A percentile compares a stretch with the other conserved stretches of the same genome.
Conservation (phyloP, 495 filamentous ascomycete genomes). For the Penicillium psychrofluorescens region DNA sequence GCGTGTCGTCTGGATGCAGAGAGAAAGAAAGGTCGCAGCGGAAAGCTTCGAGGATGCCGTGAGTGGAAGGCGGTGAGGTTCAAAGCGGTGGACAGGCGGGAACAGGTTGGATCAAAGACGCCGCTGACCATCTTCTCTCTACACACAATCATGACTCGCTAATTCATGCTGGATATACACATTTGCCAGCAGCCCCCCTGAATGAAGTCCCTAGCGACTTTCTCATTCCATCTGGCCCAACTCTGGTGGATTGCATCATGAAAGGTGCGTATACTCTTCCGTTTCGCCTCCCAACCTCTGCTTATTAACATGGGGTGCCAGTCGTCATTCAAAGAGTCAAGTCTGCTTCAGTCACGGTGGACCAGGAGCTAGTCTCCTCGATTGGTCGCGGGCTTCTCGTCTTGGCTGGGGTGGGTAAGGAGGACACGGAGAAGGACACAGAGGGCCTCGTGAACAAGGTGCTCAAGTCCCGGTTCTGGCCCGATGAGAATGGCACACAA, state of each 20-base stretch:
- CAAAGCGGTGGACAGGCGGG: too few species aligned
- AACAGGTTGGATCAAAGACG: too few species aligned
- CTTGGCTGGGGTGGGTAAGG: constrained; percentile 82
- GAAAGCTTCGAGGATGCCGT: constrained; percentile 20
- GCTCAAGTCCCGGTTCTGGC: constrained; percentile 85
- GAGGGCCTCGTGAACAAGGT: constrained; percentile 78
- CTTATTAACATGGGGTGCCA: constrained; percentile 22
- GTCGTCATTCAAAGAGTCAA: constrained; percentile 92
- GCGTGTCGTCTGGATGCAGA: not conserved
- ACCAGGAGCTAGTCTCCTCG: constrained; percentile 77
- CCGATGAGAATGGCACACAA: constrained; percentile 46
- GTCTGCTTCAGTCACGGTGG: constrained; percentile 97
- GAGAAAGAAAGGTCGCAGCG: constrained; percentile 1
- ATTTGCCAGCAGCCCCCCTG: too few species aligned
- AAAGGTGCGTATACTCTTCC: constrained; percentile 35
- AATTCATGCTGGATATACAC: too few species aligned
- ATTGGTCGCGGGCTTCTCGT: constrained; percentile 89
- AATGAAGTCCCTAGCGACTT: too few species aligned
- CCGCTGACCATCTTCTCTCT: too few species aligned
- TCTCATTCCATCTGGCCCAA: too few species aligned
- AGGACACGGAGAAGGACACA: constrained; percentile 84
- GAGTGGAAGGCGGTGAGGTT: constrained; percentile 20
- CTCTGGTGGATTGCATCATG: constrained; percentile 21
- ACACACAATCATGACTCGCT: too few species aligned
- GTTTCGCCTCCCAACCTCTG: constrained; percentile 1